Evolutionary conservation across 495 filamentous ascomycete species (phyloP).

Genomic region (Tuber melanosporum): DNA sequence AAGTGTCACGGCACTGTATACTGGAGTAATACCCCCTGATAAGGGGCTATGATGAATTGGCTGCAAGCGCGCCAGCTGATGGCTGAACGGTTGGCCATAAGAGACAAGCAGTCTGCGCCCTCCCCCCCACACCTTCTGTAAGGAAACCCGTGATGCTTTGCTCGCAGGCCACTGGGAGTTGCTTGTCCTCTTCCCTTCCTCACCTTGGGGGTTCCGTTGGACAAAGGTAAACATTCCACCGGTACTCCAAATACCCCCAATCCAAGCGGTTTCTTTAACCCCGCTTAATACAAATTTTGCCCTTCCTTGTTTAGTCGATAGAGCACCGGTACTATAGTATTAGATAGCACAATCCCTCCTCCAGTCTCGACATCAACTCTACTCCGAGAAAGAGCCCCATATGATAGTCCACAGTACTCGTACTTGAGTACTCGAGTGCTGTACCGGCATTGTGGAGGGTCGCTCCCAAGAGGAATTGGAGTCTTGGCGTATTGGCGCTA

Average conservation of each 20-base stretch:
- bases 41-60: background rate
- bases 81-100: background rate
- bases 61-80: background rate
- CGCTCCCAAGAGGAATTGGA: background rate
- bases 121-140: background rate
- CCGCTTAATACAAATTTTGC: background rate
- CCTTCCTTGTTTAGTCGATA: background rate
- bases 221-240: no score
- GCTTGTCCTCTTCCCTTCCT: background rate
- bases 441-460: conserved; percentile 2
- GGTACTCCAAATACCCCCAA: background rate
- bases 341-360: background rate
- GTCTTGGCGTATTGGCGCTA: background rate
- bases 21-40: background rate
- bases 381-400: background rate
- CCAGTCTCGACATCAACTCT: background rate
- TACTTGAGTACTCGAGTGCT: no score
- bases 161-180: background rate
- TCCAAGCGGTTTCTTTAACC: background rate
- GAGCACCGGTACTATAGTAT: background rate
- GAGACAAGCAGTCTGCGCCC: background rate
- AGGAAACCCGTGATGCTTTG: background rate
- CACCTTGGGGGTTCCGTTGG: background rate
- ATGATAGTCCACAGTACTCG: background rate
- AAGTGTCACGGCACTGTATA: background rate